phyloP scores from a whole-genome alignment of 495 filamentous ascomycete species.

The Penicillium chermesinum region DNA sequence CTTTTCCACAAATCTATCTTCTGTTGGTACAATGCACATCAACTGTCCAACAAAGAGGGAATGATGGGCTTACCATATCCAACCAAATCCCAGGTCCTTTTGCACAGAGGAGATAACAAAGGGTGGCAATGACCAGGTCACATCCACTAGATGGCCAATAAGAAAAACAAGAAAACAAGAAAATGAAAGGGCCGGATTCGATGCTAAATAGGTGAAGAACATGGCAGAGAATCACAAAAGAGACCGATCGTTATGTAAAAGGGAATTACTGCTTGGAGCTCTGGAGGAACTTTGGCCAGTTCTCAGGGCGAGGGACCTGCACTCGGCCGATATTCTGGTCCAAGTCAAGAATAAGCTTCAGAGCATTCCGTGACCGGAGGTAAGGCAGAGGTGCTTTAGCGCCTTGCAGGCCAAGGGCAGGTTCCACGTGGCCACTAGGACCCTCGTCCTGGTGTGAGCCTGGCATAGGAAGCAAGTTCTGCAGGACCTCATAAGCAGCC shows the following conservation, averaged over 20 bases:
- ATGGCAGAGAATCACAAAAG: constrained; percentile 11
- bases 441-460: constrained; percentile 50
- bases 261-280: constrained; percentile 29
- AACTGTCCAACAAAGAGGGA: constrained; percentile 9
- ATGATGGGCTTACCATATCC: constrained; percentile 4
- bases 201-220: constrained; percentile 19
- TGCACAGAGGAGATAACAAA: constrained; percentile 4
- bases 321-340: constrained; percentile 82
- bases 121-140: not conserved
- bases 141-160: constrained; percentile 1
- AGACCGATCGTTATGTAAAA: constrained; percentile 30
- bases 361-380: constrained; percentile 82
- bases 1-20: constrained; percentile 25
- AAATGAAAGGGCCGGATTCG: constrained; percentile 14
- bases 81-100: constrained; percentile 8
- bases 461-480: constrained; percentile 76
- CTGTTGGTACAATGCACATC: constrained; percentile 36
- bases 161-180: constrained; percentile 5
- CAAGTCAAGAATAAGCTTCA: constrained; percentile 93
- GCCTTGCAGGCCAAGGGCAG: constrained; percentile 50
- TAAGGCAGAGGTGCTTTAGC: constrained; percentile 71
- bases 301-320: constrained; percentile 50
- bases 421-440: constrained; percentile 45
- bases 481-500: constrained; percentile 87
- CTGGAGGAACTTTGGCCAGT: constrained; percentile 39